These are phyloP conservation scores for Monilinia laxa DNA, from an alignment of 2,329 filamentous ascomycete genomes.

Conservation along the genomic window DNA sequence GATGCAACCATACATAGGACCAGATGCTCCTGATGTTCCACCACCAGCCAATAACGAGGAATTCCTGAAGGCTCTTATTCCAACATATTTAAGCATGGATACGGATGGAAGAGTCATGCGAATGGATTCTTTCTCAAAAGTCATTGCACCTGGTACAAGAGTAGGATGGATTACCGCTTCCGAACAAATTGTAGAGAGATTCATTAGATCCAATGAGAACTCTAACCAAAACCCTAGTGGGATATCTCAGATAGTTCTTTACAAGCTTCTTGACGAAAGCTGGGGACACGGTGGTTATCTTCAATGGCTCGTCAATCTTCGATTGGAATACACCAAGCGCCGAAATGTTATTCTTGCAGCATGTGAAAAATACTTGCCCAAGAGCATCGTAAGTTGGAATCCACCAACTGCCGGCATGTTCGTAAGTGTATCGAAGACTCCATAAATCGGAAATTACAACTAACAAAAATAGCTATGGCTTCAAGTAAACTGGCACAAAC, in stretches of 20 bases:
- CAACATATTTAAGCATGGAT: conserved; percentile 77
- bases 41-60: conserved; percentile 62
- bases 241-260: conserved; percentile 78
- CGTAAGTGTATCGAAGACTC: conserved; percentile 13
- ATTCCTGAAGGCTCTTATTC: conserved; percentile 72
- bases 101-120: conserved; percentile 84
- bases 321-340: conserved; percentile 76
- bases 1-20: conserved; percentile 53
- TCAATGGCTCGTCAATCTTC: conserved; percentile 81
- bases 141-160: conserved; percentile 78
- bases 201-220: conserved; percentile 66
- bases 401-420: conserved; percentile 87
- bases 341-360: conserved; percentile 75
- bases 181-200: conserved; percentile 80
- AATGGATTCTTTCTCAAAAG: conserved; percentile 92
- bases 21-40: conserved; percentile 25
- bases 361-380: conserved; percentile 75
- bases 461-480: conserved; percentile 63
- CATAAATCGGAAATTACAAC: background rate
- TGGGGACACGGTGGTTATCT: conserved; percentile 94
- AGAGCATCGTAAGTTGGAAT: conserved; percentile 73
- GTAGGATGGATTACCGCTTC: conserved; percentile 88
- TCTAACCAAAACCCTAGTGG: conserved; percentile 84
- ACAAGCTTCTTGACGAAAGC: conserved; percentile 86
- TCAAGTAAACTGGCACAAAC: conserved; percentile 62